Evolutionary conservation across 352 stramenopile species (phyloP).

Genomic region (Blastocystis sp.): DNA sequence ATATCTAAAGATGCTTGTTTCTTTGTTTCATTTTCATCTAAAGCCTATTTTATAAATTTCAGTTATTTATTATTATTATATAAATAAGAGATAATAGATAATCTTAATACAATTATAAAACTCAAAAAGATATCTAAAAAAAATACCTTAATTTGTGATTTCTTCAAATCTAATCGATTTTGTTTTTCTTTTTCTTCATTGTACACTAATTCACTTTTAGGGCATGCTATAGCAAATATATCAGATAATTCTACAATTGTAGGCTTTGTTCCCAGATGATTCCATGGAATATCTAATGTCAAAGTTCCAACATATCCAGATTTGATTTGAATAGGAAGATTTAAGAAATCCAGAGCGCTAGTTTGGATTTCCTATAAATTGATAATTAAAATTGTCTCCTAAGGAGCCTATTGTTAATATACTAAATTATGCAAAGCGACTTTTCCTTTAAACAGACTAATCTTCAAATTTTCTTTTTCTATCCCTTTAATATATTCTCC

Average conservation of each 20-base stretch:
- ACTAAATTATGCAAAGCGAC: conserved; percentile 35
- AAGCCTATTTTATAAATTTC: conserved; percentile 4
- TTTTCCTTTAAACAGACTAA: conserved; percentile 35
- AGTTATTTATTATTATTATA: too few relatives aligned
- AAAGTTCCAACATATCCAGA: conserved; percentile 28
- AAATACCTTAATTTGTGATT: conserved; percentile 13
- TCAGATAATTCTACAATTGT: conserved; percentile 19
- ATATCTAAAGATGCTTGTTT: conserved; percentile 6
- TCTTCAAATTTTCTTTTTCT: conserved; percentile 33
- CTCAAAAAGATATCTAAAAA: not conserved
- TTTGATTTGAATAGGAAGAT: conserved; percentile 37
- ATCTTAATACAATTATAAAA: too few relatives aligned
- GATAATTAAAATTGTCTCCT: not conserved
- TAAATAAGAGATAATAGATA: too few relatives aligned
- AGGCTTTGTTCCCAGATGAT: conserved; percentile 20
- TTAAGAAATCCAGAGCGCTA: conserved; percentile 31
- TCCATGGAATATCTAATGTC: conserved; percentile 31
- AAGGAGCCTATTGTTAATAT: too few relatives aligned
- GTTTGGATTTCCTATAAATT: conserved; percentile 14
- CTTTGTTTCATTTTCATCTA: conserved; percentile 17
- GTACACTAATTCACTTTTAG: conserved; percentile 21
- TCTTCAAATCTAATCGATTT: conserved; percentile 2
- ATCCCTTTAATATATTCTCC: conserved; percentile 34
- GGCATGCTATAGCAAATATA: conserved; percentile 32
- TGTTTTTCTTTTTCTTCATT: conserved; percentile 8